Conservation (phyloP, 345 rosid genomes). For the Eucalyptus dawsonii region DNA sequence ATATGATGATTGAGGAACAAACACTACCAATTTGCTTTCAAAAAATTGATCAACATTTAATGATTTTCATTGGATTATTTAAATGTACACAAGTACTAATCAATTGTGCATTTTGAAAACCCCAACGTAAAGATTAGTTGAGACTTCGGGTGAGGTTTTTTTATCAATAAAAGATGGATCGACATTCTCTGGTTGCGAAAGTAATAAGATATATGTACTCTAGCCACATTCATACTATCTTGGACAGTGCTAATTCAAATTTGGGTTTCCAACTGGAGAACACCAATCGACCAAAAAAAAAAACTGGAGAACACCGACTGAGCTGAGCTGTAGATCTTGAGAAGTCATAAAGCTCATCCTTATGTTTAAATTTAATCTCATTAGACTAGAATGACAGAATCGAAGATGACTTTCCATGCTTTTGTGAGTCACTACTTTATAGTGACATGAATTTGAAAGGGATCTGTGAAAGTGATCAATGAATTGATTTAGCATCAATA, state of each 20-base stretch:
- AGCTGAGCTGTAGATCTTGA: no score
- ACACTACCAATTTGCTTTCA: neutral
- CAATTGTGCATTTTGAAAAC: neutral
- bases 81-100: neutral
- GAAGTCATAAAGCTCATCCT: neutral
- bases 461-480: rapidly evolving
- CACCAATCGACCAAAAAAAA: no score
- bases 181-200: neutral
- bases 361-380: no score
- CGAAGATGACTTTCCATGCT: neutral
- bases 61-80: neutral
- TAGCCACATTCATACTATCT: no score
- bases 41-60: no score
- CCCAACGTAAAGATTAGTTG: neutral
- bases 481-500: no score
- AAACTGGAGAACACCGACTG: no score
- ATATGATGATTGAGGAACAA: neutral
- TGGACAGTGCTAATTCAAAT: no score
- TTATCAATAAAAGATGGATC: neutral
- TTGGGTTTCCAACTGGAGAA: no score
- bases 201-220: no score
- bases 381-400: no score
- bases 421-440: no score
- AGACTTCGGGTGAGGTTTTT: neutral
- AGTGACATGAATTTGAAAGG: rapidly evolving